A percentile compares a stretch with the other conserved stretches of the same genome.
These are phyloP conservation scores for Globisporangium yorkense DNA, from an alignment of 352 stramenopile species.

Conservation along the genomic window DNA sequence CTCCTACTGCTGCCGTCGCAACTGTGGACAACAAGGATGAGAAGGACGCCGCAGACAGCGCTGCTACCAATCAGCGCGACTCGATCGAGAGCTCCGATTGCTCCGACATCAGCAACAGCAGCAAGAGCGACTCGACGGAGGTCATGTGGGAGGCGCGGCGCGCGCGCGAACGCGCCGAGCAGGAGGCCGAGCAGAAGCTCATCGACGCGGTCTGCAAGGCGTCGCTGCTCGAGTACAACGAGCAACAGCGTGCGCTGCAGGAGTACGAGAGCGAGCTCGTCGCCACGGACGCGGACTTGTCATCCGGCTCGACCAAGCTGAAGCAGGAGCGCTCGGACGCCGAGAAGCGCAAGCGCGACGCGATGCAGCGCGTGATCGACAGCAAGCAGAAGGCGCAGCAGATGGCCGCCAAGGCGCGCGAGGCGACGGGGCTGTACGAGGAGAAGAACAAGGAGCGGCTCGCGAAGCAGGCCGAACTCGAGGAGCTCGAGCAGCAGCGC, in stretches of 20 bases:
- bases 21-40: neutral
- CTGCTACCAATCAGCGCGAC: neutral
- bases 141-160: conserved; percentile 63
- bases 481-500: conserved; percentile 32
- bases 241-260: conserved; percentile 55
- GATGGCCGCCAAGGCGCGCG: conserved; percentile 56
- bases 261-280: conserved; percentile 39
- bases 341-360: conserved; percentile 52
- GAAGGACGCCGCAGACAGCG: neutral
- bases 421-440: conserved; percentile 54
- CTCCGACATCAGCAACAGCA: neutral
- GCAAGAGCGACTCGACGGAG: conserved; percentile 19
- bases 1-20: neutral
- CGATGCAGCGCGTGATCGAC: conserved; percentile 74
- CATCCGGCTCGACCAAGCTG: conserved; percentile 30
- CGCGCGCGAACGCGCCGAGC: conserved; percentile 40
- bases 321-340: conserved; percentile 34
- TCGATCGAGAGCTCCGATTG: neutral
- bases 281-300: conserved; percentile 20
- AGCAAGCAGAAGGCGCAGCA: conserved; percentile 53
- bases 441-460: conserved; percentile 51
- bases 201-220: conserved; percentile 73
- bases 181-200: conserved; percentile 62
- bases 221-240: conserved; percentile 69
- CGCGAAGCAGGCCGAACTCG: conserved; percentile 41